A percentile compares a stretch with the other conserved stretches of the same genome.
Evolutionary conservation across 2,329 filamentous ascomycete species (phyloP).

Genomic region (Aspergillus sp.): DNA sequence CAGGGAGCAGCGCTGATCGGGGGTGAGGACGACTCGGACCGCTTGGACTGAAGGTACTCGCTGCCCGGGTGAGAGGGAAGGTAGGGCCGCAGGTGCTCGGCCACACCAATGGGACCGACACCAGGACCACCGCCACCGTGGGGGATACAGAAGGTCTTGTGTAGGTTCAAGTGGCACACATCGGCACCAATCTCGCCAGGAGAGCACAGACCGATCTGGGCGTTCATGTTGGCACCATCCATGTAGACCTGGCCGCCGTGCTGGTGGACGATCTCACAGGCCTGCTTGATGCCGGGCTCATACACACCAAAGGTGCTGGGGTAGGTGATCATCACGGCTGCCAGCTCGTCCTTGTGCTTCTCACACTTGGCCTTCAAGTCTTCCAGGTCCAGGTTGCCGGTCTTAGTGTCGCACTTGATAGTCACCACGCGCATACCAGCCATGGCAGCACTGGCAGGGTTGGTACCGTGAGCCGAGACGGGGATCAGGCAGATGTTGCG

Average conservation of each 20-base stretch:
- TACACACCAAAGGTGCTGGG: constrained; percentile 95
- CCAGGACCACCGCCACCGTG: constrained; percentile 93
- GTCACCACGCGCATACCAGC: constrained; percentile 91
- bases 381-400: constrained; percentile 83
- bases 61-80: constrained; percentile 71
- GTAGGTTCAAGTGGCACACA: constrained; percentile 94
- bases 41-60: constrained; percentile 47
- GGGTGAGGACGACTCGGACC: constrained; percentile 57
- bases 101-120: constrained; percentile 91
- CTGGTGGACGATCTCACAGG: constrained; percentile 80
- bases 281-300: constrained; percentile 83
- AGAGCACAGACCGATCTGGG: constrained; percentile 92
- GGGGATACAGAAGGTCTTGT: constrained; percentile 99
- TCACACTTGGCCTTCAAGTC: constrained; percentile 87
- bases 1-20: constrained; percentile 76
- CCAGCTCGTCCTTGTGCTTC: constrained; percentile 81
- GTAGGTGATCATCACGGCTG: constrained; percentile 95
- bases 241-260: constrained; percentile 95
- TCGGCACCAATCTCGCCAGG: constrained; percentile 94
- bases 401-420: constrained; percentile 84
- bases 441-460: constrained; percentile 94
- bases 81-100: constrained; percentile 73
- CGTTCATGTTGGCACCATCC: constrained; percentile 99
- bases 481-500: constrained; percentile 93
- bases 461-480: constrained; percentile 92